Percentiles rank a stretch among this genome's conserved stretches.
Evolutionary conservation across 148 eudicot genomes (phyloP).

Genomic region (Arctostaphylos glauca): DNA sequence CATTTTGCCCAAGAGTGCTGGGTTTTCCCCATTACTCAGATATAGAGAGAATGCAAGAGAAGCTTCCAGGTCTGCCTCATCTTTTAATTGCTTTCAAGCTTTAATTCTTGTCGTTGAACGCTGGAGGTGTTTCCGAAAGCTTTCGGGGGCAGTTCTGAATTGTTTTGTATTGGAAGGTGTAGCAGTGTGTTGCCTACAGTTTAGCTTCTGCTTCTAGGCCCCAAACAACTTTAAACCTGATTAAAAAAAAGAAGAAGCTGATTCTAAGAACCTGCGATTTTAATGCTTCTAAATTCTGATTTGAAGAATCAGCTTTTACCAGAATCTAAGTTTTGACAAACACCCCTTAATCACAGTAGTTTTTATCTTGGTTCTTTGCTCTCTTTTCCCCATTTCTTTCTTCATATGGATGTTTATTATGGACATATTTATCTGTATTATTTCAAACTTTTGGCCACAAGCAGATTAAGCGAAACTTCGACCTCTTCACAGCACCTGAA

Average conservation of each 20-base stretch:
- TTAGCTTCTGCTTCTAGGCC: not conserved
- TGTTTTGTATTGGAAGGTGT: not conserved
- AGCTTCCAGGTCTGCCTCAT: conserved; percentile 35
- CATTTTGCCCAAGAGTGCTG: conserved; percentile 57
- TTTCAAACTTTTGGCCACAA: conserved; percentile 7
- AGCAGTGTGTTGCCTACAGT: not conserved
- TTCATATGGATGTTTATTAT: not conserved
- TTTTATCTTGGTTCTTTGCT: not conserved
- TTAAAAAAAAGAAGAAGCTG: not conserved
- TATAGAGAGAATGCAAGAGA: conserved; percentile 26
- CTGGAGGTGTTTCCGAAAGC: not conserved
- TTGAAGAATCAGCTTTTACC: conserved; percentile 1
- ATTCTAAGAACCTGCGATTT: not conserved
- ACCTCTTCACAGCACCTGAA: conserved; percentile 27
- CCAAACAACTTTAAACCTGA: not conserved
- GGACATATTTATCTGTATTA: not conserved
- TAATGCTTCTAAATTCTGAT: not conserved
- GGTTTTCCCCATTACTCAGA: conserved; percentile 35
- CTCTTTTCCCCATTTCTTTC: not conserved
- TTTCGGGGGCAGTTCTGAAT: not conserved
- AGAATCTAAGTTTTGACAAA: not conserved
- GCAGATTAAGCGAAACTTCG: conserved; percentile 30
- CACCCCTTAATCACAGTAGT: not conserved
- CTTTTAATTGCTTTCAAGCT: conserved; percentile 1
- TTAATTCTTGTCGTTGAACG: not conserved